These are phyloP conservation scores for Eucalyptus pauciflora DNA, from an alignment of 345 rosid species.

Conservation along the genomic window DNA sequence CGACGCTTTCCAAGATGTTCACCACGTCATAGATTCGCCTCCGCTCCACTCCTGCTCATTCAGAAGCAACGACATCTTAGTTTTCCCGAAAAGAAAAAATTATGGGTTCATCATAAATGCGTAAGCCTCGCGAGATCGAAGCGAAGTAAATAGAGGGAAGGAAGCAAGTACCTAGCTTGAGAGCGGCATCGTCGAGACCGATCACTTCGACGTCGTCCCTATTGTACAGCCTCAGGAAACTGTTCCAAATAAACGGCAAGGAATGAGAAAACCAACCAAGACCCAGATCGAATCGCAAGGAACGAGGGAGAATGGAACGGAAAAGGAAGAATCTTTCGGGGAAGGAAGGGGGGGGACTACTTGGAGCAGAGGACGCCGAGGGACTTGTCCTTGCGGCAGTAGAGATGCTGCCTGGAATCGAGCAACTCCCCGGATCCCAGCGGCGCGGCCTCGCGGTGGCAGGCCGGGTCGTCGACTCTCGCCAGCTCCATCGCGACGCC, in stretches of 20 bases:
- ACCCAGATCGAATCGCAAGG: background rate
- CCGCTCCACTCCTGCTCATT: slow-evolving; percentile 32
- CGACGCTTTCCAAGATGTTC: slow-evolving; percentile 68
- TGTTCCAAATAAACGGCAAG: background rate
- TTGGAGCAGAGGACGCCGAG: slow-evolving; percentile 65
- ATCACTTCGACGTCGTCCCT: slow-evolving; percentile 35
- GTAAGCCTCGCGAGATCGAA: background rate
- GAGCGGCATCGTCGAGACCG: slow-evolving; percentile 76
- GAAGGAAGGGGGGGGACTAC: background rate
- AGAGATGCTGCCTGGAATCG: slow-evolving; percentile 26
- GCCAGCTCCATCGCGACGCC: background rate
- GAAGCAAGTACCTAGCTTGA: slow-evolving; percentile 25
- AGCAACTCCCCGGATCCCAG: slow-evolving; percentile 4
- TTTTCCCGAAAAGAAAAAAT: background rate
- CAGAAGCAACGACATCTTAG: background rate
- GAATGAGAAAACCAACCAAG: background rate
- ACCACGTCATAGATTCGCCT: slow-evolving; percentile 79
- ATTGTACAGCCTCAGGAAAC: slow-evolving; percentile 51
- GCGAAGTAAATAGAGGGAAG: background rate
- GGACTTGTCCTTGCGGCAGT: slow-evolving; percentile 76
- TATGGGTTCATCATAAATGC: background rate
- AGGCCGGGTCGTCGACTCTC: background rate
- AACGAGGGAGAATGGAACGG: background rate
- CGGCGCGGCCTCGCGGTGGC: background rate
- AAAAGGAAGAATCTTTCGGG: background rate